A percentile compares a stretch with the other conserved stretches of the same genome.
phyloP scores from a whole-genome alignment of 306 rosid species.

The Hippophae tibetana region DNA sequence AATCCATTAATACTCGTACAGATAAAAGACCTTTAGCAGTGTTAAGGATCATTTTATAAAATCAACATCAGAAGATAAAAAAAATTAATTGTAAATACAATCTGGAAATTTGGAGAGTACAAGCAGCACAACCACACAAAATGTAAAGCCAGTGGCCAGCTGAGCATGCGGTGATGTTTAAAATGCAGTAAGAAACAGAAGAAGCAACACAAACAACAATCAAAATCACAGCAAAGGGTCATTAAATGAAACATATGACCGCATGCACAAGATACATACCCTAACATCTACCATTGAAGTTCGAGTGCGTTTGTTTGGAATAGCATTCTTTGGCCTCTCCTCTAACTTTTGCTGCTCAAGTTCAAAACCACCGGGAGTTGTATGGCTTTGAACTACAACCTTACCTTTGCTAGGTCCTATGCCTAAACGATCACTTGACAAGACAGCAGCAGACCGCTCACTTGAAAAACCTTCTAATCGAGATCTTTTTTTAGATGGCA shows the following conservation, averaged over 20 bases:
- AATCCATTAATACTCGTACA: no score
- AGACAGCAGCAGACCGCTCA: constrained; percentile 56
- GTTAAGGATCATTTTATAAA: no score
- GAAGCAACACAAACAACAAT: constrained; percentile 8
- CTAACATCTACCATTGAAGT: constrained; percentile 85
- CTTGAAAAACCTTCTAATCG: constrained; percentile 63
- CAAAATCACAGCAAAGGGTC: not conserved
- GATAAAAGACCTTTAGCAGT: no score
- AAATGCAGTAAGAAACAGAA: constrained; percentile 15
- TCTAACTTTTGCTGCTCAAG: constrained; percentile 85
- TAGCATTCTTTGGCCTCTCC: constrained; percentile 58
- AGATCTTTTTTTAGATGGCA: constrained; percentile 88
- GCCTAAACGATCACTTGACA: constrained; percentile 65
- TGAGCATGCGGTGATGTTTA: constrained; percentile 3
- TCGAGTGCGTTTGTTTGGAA: constrained; percentile 87
- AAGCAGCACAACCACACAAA: constrained; percentile 16
- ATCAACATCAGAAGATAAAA: no score
- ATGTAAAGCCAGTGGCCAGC: constrained; percentile 1
- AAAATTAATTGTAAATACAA: no score
- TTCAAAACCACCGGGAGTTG: constrained; percentile 55
- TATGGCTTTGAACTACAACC: constrained; percentile 71
- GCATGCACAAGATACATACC: constrained; percentile 29
- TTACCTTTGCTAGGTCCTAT: constrained; percentile 58
- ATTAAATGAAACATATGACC: no score
- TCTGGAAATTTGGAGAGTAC: not conserved